Evolutionary conservation across 306 rosid genomes (phyloP), one percentile per base, ranked within the genome.

Genomic region (Calophaca sinica): DNA sequence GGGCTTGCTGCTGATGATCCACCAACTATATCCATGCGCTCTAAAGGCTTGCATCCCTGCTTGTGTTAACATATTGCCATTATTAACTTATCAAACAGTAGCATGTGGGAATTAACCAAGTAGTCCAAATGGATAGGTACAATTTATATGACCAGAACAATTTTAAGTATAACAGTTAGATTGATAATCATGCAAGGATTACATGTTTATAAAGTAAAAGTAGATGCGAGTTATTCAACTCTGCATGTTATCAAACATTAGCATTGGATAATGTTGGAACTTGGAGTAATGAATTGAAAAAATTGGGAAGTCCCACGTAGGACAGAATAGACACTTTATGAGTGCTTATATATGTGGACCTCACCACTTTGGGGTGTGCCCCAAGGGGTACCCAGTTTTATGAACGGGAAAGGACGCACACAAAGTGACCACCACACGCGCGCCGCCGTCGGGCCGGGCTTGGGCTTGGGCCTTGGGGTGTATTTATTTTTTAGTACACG

Each of bases 11-110:
- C 84, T 49, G 94, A 49, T 26, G 96, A 89, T 57, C 90, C 91
- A 36, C 90, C 93, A 53, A 80, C 73, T 41, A 86, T 54, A 15
- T 89, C 93, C 94, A 87, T 89, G 8, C 76, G 86, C 73, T 89
- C 94, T 20, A 84, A 61, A 48, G 98, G 98, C 84, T 87, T 94
- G 89, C 94, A 91, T 79, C 98, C 98, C 98, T 94, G 80, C 29
- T 84, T 60, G 64, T 61, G 74, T 60, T 74, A 57, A 55, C 26
- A 83, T 15, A 26, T 49, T 66, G 65, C 7, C 74, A 66, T 62
- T 20, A 20, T 20, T 33, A 68, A 64, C n/a, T 62, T 2, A 75
- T 69, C 58, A 73, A 68, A 36, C 9, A 44, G 31, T 26, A 51
- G 64, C 55, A 32, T 51, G 2, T 57, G 10, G 61, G 13, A 72